Evolutionary conservation across 192 early-diverging fungal genomes (phyloP).

Genomic region (Coemansia sp.): DNA sequence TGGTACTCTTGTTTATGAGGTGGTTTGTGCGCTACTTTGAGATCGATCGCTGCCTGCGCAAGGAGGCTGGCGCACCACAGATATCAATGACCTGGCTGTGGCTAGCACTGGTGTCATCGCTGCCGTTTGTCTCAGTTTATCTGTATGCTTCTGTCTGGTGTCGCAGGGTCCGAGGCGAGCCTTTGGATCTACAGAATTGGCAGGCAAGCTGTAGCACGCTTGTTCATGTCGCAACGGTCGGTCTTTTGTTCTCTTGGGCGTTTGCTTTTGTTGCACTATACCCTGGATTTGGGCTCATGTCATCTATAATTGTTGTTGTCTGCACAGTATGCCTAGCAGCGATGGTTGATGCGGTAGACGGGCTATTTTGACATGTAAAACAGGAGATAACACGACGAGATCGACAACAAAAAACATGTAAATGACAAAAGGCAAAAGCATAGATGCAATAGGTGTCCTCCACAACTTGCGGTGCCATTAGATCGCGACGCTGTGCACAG

Average conservation of each 20-base stretch:
- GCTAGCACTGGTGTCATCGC: conserved; percentile 19
- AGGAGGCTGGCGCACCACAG: conserved; percentile 33
- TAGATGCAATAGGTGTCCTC: no score
- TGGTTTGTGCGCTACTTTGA: conserved; percentile 48
- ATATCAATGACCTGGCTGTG: conserved; percentile 38
- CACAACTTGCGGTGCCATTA: no score
- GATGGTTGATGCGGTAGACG: conserved; percentile 33
- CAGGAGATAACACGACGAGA: neutral
- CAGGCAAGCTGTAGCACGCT: conserved; percentile 30
- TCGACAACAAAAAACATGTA: neutral
- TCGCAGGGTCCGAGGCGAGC: conserved; percentile 39
- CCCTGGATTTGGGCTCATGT: conserved; percentile 37
- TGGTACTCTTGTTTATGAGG: conserved; percentile 21
- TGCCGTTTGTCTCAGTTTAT: conserved; percentile 43
- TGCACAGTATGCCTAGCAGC: conserved; percentile 30
- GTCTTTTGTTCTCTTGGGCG: conserved; percentile 37
- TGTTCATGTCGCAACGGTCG: conserved; percentile 39
- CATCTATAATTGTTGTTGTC: conserved; percentile 23
- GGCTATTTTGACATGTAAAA: conserved; percentile 16
- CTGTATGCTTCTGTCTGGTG: conserved; percentile 49
- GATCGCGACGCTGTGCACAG: conserved; percentile 25
- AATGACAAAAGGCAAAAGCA: neutral
- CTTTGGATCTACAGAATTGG: conserved; percentile 50
- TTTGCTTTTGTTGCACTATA: conserved; percentile 36
- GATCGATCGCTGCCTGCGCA: conserved; percentile 42